Evolutionary conservation across 2,329 filamentous ascomycete genomes (phyloP), one percentile per base, ranked within the genome.

Genomic region (Aquanectria penicillioides): DNA sequence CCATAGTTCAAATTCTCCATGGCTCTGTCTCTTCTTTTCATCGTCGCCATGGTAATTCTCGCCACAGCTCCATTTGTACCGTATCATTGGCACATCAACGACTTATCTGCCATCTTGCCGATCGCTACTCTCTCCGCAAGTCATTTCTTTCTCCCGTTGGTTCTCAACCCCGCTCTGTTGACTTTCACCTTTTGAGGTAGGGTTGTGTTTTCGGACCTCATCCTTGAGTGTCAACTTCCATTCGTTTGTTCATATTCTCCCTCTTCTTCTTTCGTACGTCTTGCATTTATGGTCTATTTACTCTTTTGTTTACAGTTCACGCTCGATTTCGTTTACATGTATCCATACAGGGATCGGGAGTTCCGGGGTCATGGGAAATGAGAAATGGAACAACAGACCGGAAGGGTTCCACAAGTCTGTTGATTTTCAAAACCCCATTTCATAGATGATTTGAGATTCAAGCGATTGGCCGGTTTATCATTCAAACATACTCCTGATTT

Each of bases 111-210:
- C 38, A 92, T 93, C 64, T 78, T 92, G 46, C 91, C 91, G 50
- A 89, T 94, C 86, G 84, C 87, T 1, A 89, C 88, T 0, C 86
- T 93, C n/a, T 80, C 87, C 1, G 82, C 79, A 2, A 89, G 86
- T 55, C 90, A 93, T 75, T 81, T 93, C 56, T 76, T 93, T 46
- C 74, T 93, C 61, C 91, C 91, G 1, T 81, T 93, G 57, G 90
- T 86, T 4, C 78, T 94, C 44, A 93, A 93, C 74, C 90, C 90
- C n/a, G 89, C 89, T 17, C 79, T 93, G 67, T 92, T 92, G 89
- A 90, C 88, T 0, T 92, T 93, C 74, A 90, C 89, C 9, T 93
- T 88, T 86, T 92, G 85, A 72, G 25, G 31, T n/a, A n/a, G n/a
- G n/a, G n/a, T n/a, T n/a, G n/a, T n/a, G n/a, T n/a, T n/a, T n/a